phyloP scores from a whole-genome alignment of 768 basidiomycete species.

The Calocera viscosa region DNA sequence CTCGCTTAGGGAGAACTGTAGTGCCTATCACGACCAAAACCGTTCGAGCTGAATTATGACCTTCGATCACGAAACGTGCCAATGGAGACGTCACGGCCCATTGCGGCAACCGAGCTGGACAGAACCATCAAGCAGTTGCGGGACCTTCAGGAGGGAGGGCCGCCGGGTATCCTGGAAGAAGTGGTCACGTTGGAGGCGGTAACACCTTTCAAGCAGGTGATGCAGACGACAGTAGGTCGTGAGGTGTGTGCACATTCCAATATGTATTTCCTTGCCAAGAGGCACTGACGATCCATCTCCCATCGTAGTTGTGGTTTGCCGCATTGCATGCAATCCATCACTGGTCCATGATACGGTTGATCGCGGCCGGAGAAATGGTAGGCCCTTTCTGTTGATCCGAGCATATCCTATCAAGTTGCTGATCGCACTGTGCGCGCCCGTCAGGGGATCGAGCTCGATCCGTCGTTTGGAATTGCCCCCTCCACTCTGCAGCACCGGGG shows the following conservation, averaged over 20 bases:
- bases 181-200: constrained; percentile 65
- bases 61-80: constrained; percentile 63
- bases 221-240: constrained; percentile 69
- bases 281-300: constrained; percentile 10
- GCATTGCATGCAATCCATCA: constrained; percentile 78
- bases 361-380: constrained; percentile 64
- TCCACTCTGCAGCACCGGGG: constrained; percentile 67
- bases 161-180: constrained; percentile 35
- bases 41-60: constrained; percentile 60
- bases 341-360: constrained; percentile 83
- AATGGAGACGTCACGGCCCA: constrained; percentile 57
- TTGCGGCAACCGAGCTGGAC: constrained; percentile 45
- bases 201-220: constrained; percentile 61
- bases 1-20: not conserved
- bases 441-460: constrained; percentile 53
- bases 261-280: not conserved
- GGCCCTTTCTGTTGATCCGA: constrained; percentile 20
- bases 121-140: constrained; percentile 47
- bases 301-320: constrained; percentile 66
- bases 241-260: constrained; percentile 39
- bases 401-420: constrained; percentile 13
- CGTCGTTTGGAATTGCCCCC: constrained; percentile 76
- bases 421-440: not conserved
- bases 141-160: constrained; percentile 19
- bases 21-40: constrained; percentile 30